These are phyloP conservation scores for Paxillus involutus DNA, from an alignment of 768 basidiomycete genomes.

Conservation along the genomic window DNA sequence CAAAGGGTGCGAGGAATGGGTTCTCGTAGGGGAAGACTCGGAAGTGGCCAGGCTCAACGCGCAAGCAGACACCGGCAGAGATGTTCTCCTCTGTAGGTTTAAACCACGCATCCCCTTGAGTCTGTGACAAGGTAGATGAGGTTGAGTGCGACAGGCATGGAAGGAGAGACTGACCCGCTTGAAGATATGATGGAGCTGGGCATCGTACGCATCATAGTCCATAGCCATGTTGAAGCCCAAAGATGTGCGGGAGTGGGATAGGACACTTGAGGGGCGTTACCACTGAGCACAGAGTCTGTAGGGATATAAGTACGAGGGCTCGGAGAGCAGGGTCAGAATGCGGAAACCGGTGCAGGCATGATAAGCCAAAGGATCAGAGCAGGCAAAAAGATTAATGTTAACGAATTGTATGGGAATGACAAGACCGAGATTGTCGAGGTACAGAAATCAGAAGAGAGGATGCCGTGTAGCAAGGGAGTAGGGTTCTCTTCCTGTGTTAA, in stretches of 20 bases:
- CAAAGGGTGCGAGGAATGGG: constrained; percentile 76
- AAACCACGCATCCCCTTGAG: constrained; percentile 83
- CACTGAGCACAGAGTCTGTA: neutral
- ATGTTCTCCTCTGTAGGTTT: constrained; percentile 83
- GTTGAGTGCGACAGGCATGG: neutral
- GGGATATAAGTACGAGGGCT: constrained; percentile 21
- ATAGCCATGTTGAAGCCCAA: constrained; percentile 23
- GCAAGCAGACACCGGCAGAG: constrained; percentile 74
- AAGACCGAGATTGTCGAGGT: neutral
- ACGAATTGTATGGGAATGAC: constrained; percentile 7
- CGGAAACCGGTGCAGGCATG: constrained; percentile 4
- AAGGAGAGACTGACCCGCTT: constrained; percentile 49
- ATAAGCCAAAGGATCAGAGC: neutral
- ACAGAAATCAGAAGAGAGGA: too few species aligned
- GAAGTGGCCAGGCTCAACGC: constrained; percentile 66
- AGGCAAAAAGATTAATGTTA: too few species aligned
- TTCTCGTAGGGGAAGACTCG: constrained; percentile 88
- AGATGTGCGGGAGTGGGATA: neutral
- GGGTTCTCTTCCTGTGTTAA: too few species aligned
- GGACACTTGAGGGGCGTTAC: neutral
- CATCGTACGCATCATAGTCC: constrained; percentile 78
- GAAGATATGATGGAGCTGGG: constrained; percentile 78
- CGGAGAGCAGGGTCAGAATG: neutral
- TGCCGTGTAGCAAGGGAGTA: too few species aligned
- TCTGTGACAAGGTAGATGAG: constrained; percentile 40